Evolutionary conservation across 176 grass and related monocot genomes (phyloP).

Genomic region (Avena insularis): DNA sequence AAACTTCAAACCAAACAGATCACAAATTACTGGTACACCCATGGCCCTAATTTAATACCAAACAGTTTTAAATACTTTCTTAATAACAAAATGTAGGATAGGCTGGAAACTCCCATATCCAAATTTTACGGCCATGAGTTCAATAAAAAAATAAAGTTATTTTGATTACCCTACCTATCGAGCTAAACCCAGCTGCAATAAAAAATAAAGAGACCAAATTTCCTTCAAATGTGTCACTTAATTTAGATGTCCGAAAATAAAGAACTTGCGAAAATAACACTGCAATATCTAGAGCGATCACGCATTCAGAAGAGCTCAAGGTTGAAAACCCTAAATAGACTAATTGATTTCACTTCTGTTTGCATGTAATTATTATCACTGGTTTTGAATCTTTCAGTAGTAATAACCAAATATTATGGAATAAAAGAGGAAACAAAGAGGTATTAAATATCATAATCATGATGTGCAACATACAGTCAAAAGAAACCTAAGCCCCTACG

Average conservation of each 20-base stretch:
- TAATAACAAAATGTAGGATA: neutral
- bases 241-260: neutral
- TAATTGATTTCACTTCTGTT: neutral
- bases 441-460: neutral
- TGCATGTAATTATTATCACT: constrained; percentile 22
- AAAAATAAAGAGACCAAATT: constrained; percentile 27
- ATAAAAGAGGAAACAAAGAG: neutral
- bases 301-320: constrained; percentile 18
- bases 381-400: neutral
- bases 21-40: neutral
- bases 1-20: neutral
- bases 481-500: neutral
- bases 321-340: neutral
- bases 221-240: constrained; percentile 31
- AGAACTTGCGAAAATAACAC: neutral
- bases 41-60: neutral
- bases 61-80: neutral
- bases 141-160: neutral
- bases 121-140: constrained; percentile 10
- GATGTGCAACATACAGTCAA: neutral
- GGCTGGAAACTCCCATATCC: neutral
- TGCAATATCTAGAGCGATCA: constrained; percentile 11
- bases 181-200: constrained; percentile 10
- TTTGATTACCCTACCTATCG: neutral
- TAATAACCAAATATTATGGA: constrained; percentile 19